Conservation (phyloP, 1,284 basidiomycete genomes). For the Ganoderma lingzhi region DNA sequence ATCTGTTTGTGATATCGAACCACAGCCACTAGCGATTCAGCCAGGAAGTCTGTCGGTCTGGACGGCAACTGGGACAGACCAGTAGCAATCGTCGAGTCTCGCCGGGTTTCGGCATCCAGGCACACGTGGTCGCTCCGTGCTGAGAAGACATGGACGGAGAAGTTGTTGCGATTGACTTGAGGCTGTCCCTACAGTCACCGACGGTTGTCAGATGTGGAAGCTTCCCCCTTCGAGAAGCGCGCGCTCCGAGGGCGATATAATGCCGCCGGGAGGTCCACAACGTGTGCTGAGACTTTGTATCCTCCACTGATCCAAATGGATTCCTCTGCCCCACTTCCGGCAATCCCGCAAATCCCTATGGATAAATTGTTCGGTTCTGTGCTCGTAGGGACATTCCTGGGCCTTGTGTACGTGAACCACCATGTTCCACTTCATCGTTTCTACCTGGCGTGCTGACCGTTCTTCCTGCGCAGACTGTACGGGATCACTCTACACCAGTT, state of each 20-base stretch:
- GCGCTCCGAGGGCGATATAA: not conserved
- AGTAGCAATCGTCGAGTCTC: not conserved
- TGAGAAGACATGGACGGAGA: not conserved
- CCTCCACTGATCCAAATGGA: not conserved
- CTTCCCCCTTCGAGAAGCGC: not conserved
- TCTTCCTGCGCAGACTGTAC: not conserved
- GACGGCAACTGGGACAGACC: not conserved
- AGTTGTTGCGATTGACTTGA: not conserved
- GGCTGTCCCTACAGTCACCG: not conserved
- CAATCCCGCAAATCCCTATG: not conserved
- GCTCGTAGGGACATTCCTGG: not conserved
- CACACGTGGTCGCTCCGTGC: not conserved
- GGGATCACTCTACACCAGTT: not conserved
- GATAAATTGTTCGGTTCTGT: not conserved
- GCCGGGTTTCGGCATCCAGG: not conserved
- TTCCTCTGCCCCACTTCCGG: not conserved
- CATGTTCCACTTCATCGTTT: not conserved
- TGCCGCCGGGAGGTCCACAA: not conserved
- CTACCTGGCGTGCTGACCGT: not conserved
- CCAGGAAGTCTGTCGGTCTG: not conserved
- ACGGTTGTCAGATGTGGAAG: slow-evolving; percentile 2
- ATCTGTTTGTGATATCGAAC: not conserved
- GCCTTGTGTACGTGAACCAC: not conserved
- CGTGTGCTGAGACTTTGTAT: not conserved
- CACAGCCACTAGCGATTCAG: not conserved